Evolutionary conservation across 2,329 filamentous ascomycete species (phyloP), one percentile per base, ranked within the genome.

Genomic region (Colletotrichum kahawae): DNA sequence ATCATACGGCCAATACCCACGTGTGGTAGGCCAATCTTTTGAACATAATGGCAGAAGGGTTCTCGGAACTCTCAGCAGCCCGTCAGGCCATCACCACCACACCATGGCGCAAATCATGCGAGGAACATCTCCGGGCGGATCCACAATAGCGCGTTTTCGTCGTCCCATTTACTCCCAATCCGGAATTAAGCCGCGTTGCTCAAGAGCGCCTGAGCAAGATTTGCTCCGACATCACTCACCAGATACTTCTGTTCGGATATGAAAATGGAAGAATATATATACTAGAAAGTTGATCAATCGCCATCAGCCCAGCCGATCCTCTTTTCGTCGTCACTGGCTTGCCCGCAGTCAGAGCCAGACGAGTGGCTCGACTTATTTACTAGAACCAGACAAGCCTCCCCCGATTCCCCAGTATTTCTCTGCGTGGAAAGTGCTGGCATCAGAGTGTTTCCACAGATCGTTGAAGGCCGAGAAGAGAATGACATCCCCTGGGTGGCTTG

Each of bases 381-480:
- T 77, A 67, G 77, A 81, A 12, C 71, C 65, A n/a, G 75, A 77
- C 65, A 75, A 60, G 27, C 70, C n/a, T 18, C 82, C 83, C 36
- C 79, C 79, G 68, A 94, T 91, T 36, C 95, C 95, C 94, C 95
- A 97, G 84, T 88, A 95, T 82, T 92, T 90, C 85, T 98, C 95
- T 4, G 94, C 91, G 74, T 91, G 89, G 83, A 93, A 94, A 2
- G 93, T 93, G 27, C 83, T 87, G 4, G 86, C 82, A 68, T 86
- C 88, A 78, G 94, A 90, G 54, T 85, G 82, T 88, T 97, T 98
- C 95, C 95, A 98, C 66, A 88, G 80, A 76, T 95, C 93, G 83
- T 98, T 93, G 85, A 93, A 96, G 5, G 94, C 93, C 33, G 93
- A 94, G 85, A 97, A 96, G 27, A 97, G 86, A 77, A 96, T 90